Conservation (phyloP, 1,139 yeast species). For the Suhomyces ambrosiae region DNA sequence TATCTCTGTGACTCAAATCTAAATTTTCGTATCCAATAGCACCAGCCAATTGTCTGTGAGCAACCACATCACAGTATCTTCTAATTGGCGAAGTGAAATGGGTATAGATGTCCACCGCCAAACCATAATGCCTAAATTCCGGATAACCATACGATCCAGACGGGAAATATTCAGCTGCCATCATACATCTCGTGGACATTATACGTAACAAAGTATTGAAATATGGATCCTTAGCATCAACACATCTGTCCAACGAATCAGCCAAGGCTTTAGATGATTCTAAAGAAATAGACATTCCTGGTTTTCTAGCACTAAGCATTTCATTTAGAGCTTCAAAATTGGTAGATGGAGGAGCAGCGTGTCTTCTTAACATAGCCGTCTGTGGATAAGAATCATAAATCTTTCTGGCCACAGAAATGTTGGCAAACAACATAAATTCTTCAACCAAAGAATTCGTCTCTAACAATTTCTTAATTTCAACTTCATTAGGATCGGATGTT, state of each 20-base stretch:
- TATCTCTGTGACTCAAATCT: slow-evolving; percentile 83
- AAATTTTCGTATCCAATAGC: slow-evolving; percentile 92
- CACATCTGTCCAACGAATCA: slow-evolving; percentile 87
- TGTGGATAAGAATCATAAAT: slow-evolving; percentile 94
- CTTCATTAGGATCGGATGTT: slow-evolving; percentile 95
- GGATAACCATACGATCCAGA: slow-evolving; percentile 90
- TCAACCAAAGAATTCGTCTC: slow-evolving; percentile 96
- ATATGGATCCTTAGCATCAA: slow-evolving; percentile 79
- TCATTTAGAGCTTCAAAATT: slow-evolving; percentile 89
- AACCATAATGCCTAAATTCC: slow-evolving; percentile 96
- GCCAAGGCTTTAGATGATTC: slow-evolving; percentile 92
- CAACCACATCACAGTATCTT: slow-evolving; percentile 96
- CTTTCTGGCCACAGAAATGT: slow-evolving; percentile 91
- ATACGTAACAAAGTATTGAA: slow-evolving; percentile 93
- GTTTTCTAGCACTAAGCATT: slow-evolving; percentile 81
- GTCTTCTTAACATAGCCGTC: slow-evolving; percentile 97
- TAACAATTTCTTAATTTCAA: slow-evolving; percentile 81
- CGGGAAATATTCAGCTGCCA: slow-evolving; percentile 97
- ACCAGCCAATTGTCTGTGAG: slow-evolving; percentile 95
- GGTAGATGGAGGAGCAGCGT: slow-evolving; percentile 93
- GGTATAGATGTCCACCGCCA: slow-evolving; percentile 95
- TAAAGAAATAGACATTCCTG: slow-evolving; percentile 70
- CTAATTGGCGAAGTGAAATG: slow-evolving; percentile 99
- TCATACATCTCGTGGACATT: slow-evolving; percentile 98
- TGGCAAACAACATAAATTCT: slow-evolving; percentile 97